Evolutionary conservation across 2,329 filamentous ascomycete species (phyloP).

Genomic region (Paraphoma sp.): DNA sequence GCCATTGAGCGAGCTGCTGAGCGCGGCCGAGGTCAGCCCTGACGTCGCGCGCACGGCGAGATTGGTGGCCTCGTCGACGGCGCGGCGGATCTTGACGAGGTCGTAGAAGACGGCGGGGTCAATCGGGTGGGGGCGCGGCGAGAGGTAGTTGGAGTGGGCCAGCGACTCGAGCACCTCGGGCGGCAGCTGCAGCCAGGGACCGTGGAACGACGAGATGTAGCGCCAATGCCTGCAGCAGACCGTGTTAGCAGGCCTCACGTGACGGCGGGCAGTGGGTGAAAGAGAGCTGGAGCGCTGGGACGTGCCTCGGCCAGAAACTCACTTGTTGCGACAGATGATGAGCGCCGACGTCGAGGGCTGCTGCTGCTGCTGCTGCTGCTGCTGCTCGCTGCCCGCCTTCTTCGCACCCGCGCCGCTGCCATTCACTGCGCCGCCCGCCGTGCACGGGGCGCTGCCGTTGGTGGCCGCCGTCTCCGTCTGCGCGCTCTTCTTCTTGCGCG

Average conservation of each 20-base stretch:
- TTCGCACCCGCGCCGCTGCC: slow-evolving; percentile 3
- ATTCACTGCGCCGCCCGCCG: slow-evolving; percentile 8
- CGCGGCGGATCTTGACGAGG: slow-evolving; percentile 78
- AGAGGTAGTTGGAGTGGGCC: slow-evolving; percentile 80
- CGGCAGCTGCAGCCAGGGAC: slow-evolving; percentile 81
- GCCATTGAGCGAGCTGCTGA: slow-evolving; percentile 63
- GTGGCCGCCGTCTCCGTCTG: slow-evolving; percentile 22
- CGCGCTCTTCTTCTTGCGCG: slow-evolving; percentile 44
- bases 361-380: too few species aligned
- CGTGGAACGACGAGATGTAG: slow-evolving; percentile 83
- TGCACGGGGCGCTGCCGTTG: slow-evolving; percentile 18
- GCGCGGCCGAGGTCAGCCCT: slow-evolving; percentile 70
- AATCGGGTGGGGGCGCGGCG: slow-evolving; percentile 76
- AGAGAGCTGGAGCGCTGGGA: slow-evolving; percentile 2
- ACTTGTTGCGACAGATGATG: slow-evolving; percentile 54
- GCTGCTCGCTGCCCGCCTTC: slow-evolving; percentile 13
- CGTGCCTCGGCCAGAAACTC: slow-evolving; percentile 40
- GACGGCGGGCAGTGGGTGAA: slow-evolving; percentile 1
- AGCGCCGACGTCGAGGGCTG: slow-evolving; percentile 38
- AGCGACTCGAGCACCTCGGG: slow-evolving; percentile 80
- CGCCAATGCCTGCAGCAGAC: slow-evolving; percentile 72
- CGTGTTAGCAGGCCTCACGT: slow-evolving; percentile 18
- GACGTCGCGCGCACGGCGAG: slow-evolving; percentile 79
- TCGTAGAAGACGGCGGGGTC: slow-evolving; percentile 85
- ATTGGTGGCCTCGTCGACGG: slow-evolving; percentile 80